Conservation (phyloP, 768 basidiomycete species). For the Boletus subcaerulescens region DNA sequence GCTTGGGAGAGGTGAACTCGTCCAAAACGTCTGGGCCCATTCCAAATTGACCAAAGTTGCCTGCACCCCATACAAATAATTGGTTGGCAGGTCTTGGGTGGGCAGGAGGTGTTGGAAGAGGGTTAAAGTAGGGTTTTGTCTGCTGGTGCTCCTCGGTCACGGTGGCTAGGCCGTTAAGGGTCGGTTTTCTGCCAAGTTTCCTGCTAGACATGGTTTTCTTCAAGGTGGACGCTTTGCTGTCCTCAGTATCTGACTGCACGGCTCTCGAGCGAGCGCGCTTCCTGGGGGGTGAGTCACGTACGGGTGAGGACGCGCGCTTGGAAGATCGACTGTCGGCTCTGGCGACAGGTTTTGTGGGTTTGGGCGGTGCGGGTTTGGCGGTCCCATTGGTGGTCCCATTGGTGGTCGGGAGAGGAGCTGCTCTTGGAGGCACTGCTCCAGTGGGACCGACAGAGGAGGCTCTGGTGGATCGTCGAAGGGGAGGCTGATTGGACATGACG, state of each 20-base stretch:
- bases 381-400: slow-evolving; percentile 25
- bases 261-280: slow-evolving; percentile 46
- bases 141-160: slow-evolving; percentile 37
- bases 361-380: slow-evolving; percentile 32
- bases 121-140: slow-evolving; percentile 59
- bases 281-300: slow-evolving; percentile 40
- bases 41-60: slow-evolving; percentile 95
- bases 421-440: slow-evolving; percentile 24
- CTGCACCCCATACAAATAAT: slow-evolving; percentile 87
- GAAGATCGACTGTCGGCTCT: slow-evolving; percentile 23
- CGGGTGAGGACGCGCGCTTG: slow-evolving; percentile 53
- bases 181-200: slow-evolving; percentile 30
- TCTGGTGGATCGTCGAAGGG: slow-evolving; percentile 53
- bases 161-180: slow-evolving; percentile 29
- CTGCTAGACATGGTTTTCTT: slow-evolving; percentile 25
- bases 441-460: slow-evolving; percentile 45
- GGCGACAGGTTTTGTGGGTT: slow-evolving; percentile 33
- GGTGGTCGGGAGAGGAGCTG: slow-evolving; percentile 29
- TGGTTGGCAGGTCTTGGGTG: slow-evolving; percentile 63
- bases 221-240: slow-evolving; percentile 27
- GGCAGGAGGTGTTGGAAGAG: slow-evolving; percentile 56
- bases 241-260: slow-evolving; percentile 43
- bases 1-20: slow-evolving; percentile 74
- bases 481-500: slow-evolving; percentile 30
- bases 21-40: slow-evolving; percentile 73